A percentile compares a stretch with the other conserved stretches of the same genome.
phyloP scores from a whole-genome alignment of 2,329 filamentous ascomycete genomes.

The Akanthomyces muscarius region DNA sequence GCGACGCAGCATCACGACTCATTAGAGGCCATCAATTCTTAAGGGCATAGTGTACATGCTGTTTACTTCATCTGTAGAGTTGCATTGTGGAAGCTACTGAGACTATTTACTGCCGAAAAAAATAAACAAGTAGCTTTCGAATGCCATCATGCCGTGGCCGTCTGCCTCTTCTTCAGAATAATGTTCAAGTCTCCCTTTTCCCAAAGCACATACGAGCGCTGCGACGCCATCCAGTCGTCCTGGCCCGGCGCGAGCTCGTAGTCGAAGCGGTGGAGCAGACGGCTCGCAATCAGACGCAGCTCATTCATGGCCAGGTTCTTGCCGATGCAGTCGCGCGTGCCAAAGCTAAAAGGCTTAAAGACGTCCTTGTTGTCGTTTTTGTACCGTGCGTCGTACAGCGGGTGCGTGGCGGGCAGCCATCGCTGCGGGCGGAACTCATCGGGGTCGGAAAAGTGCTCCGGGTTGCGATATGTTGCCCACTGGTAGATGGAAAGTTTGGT shows the following conservation, averaged over 20 bases:
- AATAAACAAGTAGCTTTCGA: too few relatives aligned
- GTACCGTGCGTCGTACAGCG: slow-evolving; percentile 35
- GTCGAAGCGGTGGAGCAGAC: slow-evolving; percentile 44
- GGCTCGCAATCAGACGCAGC: slow-evolving; percentile 43
- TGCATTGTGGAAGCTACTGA: too few relatives aligned
- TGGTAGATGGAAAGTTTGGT: slow-evolving; percentile 37
- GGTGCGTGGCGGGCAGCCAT: slow-evolving; percentile 30
- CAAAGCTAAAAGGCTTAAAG: slow-evolving; percentile 37
- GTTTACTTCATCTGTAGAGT: too few relatives aligned
- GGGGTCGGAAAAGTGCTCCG: slow-evolving; percentile 42
- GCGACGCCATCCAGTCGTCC: slow-evolving; percentile 22
- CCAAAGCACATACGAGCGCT: slow-evolving; percentile 21
- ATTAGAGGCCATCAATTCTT: too few relatives aligned
- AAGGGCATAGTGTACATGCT: too few relatives aligned
- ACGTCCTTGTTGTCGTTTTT: slow-evolving; percentile 34
- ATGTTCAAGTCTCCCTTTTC: slow-evolving; percentile 21
- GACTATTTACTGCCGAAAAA: too few relatives aligned
- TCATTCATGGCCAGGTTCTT: slow-evolving; percentile 38
- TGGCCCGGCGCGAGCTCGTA: slow-evolving; percentile 29
- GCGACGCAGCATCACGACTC: too few relatives aligned
- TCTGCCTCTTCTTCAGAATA: too few relatives aligned
- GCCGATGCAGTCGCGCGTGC: slow-evolving; percentile 40
- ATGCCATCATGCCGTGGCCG: too few relatives aligned
- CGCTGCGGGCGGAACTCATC: slow-evolving; percentile 45
- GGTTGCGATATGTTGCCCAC: slow-evolving; percentile 41